These are phyloP conservation scores for Ophiostoma himal-ulmi DNA, from an alignment of 2,329 filamentous ascomycete species.

Conservation along the genomic window DNA sequence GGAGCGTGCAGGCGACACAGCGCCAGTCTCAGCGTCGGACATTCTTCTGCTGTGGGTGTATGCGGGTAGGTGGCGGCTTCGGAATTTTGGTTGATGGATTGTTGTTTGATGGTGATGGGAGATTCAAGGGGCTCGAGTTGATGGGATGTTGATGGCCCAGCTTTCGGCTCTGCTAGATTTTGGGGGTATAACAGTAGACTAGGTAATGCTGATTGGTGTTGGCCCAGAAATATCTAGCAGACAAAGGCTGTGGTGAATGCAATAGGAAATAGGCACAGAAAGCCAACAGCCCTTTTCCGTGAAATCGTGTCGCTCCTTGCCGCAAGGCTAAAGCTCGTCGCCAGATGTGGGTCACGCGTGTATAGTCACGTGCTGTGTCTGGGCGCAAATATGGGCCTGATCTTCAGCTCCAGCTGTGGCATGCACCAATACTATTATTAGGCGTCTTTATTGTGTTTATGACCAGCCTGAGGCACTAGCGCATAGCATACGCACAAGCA, in stretches of 20 bases:
- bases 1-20: slow-evolving; percentile 22
- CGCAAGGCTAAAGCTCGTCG: slow-evolving; percentile 11
- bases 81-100: not conserved
- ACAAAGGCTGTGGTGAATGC: not conserved
- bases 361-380: not conserved
- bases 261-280: not conserved
- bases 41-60: not conserved
- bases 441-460: not conserved
- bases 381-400: not conserved
- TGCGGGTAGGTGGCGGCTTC: not conserved
- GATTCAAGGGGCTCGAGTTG: too few relatives aligned
- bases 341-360: not conserved
- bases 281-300: slow-evolving; percentile 11
- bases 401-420: not conserved
- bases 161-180: too few relatives aligned
- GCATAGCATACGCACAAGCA: not conserved
- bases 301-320: slow-evolving; percentile 18
- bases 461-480: slow-evolving; percentile 20
- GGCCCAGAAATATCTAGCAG: not conserved
- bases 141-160: too few relatives aligned
- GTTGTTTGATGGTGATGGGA: not conserved
- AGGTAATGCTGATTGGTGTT: not conserved
- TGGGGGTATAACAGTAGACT: too few relatives aligned
- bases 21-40: slow-evolving; percentile 15
- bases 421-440: not conserved